Conservation (phyloP, 139 green algal genomes). For the Coccomyxa sp. region DNA sequence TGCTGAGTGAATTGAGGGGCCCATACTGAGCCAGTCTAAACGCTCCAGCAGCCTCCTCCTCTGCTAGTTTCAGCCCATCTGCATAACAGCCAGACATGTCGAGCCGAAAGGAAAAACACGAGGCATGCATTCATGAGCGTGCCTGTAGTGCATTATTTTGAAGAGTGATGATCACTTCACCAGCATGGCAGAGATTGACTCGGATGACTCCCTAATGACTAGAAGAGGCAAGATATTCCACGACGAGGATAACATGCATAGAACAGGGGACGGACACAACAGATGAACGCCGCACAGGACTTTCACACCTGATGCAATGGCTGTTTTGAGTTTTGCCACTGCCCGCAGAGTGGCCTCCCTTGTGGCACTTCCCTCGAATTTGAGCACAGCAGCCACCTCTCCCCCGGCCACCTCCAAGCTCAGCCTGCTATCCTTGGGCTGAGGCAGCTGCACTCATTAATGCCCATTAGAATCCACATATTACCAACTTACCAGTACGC, state of each 20-base stretch:
- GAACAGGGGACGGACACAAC: no score
- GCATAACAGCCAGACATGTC: not conserved
- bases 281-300: not conserved
- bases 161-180: not conserved
- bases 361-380: conserved; percentile 6
- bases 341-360: not conserved
- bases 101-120: not conserved
- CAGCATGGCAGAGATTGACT: not conserved
- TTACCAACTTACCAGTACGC: not conserved
- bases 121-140: not conserved
- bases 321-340: not conserved
- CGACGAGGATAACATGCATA: not conserved
- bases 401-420: not conserved
- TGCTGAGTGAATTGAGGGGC: conserved; percentile 14
- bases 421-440: not conserved
- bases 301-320: not conserved
- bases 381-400: conserved; percentile 7
- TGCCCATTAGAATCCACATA: not conserved
- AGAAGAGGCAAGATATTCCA: not conserved
- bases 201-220: not conserved
- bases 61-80: conserved; percentile 9
- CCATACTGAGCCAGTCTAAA: conserved; percentile 18
- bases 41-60: conserved; percentile 1
- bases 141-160: not conserved
- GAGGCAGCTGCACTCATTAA: not conserved